phyloP scores from a whole-genome alignment of 495 filamentous ascomycete species.

The Penicillium crystallinum region DNA sequence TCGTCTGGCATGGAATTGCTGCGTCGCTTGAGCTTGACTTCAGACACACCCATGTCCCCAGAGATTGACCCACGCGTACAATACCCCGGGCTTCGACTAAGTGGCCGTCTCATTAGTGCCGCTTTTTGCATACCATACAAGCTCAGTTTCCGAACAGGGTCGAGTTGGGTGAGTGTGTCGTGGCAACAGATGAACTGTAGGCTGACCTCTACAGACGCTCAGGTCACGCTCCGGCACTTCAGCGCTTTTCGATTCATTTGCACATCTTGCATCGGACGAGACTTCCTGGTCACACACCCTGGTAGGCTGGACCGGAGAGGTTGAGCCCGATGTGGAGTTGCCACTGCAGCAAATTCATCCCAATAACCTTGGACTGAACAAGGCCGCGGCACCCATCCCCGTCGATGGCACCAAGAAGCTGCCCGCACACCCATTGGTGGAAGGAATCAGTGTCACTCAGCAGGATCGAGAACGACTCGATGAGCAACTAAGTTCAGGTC shows the following conservation, averaged over 20 bases:
- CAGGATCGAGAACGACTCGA: slow-evolving; percentile 67
- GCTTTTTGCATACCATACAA: slow-evolving; percentile 81
- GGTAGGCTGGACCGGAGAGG: slow-evolving; percentile 90
- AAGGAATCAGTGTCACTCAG: slow-evolving; percentile 58
- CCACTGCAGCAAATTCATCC: slow-evolving; percentile 32
- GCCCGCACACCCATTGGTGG: slow-evolving; percentile 50
- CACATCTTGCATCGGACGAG: slow-evolving; percentile 70
- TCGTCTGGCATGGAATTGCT: slow-evolving; percentile 57
- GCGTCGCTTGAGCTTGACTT: slow-evolving; percentile 55
- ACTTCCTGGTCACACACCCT: slow-evolving; percentile 80
- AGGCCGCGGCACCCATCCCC: slow-evolving; percentile 67
- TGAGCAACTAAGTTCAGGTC: slow-evolving; percentile 58
- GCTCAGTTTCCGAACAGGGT: slow-evolving; percentile 57
- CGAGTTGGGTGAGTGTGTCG: slow-evolving; percentile 61
- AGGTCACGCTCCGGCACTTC: slow-evolving; percentile 76
- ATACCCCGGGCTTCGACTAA: slow-evolving; percentile 65
- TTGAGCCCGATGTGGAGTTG: slow-evolving; percentile 49
- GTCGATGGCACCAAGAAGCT: slow-evolving; percentile 52
- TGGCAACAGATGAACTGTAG: background rate
- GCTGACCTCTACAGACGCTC: slow-evolving; percentile 31
- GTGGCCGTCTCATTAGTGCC: slow-evolving; percentile 78
- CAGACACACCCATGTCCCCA: slow-evolving; percentile 38
- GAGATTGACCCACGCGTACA: slow-evolving; percentile 54
- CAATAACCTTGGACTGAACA: too few species aligned
- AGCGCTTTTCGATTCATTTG: slow-evolving; percentile 82